Conservation (phyloP, 768 basidiomycete genomes). For the Dendrothele bispora region DNA sequence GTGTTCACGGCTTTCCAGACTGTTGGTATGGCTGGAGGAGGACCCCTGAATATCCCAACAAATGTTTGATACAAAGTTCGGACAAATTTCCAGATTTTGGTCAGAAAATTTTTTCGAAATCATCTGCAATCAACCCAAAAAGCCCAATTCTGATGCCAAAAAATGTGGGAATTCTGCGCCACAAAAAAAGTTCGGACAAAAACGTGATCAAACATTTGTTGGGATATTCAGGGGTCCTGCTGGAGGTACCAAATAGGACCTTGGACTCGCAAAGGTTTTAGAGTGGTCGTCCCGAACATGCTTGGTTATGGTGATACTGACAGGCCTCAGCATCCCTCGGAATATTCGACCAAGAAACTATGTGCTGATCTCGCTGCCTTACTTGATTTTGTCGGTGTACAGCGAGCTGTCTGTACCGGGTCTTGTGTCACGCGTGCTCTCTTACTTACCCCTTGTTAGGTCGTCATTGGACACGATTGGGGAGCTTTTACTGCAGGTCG, state of each 20-base stretch:
- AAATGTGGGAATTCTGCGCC: neutral
- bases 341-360: conserved; percentile 61
- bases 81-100: too few relatives aligned
- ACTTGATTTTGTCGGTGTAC: conserved; percentile 53
- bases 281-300: conserved; percentile 64
- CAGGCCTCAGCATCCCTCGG: conserved; percentile 52
- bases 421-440: neutral
- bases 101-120: too few relatives aligned
- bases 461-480: conserved; percentile 83
- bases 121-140: too few relatives aligned
- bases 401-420: conserved; percentile 51
- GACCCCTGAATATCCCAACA: too few relatives aligned
- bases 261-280: conserved; percentile 61
- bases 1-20: conserved; percentile 83
- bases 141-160: too few relatives aligned
- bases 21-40: too few relatives aligned
- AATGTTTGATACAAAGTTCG: too few relatives aligned
- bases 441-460: conserved; percentile 25
- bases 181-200: neutral
- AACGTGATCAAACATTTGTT: neutral
- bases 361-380: conserved; percentile 65
- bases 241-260: conserved; percentile 76
- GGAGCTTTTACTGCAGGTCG: conserved; percentile 63
- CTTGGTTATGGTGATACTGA: conserved; percentile 68
- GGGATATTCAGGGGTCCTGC: conserved; percentile 53